Conservation (phyloP, 2,329 filamentous ascomycete genomes). For the Cladosporium sp. region DNA sequence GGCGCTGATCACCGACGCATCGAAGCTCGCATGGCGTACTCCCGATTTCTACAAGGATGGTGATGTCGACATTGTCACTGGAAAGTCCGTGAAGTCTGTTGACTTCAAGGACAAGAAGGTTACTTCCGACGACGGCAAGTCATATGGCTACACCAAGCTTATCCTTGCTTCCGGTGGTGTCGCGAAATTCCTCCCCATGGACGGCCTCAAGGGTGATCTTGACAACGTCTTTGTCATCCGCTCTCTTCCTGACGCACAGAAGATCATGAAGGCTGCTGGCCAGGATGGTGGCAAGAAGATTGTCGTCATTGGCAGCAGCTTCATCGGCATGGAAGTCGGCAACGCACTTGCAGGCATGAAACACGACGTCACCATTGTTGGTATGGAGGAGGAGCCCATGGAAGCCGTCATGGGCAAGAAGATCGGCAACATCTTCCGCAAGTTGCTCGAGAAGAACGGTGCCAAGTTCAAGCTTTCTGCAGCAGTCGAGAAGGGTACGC, state of each 20-base stretch:
- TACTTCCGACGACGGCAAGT: slow-evolving; percentile 67
- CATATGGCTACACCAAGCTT: slow-evolving; percentile 78
- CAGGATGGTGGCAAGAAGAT: slow-evolving; percentile 81
- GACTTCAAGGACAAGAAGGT: slow-evolving; percentile 73
- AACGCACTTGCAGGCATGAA: slow-evolving; percentile 70
- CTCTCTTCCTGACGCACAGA: slow-evolving; percentile 69
- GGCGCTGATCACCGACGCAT: slow-evolving; percentile 74
- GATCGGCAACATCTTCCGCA: slow-evolving; percentile 77
- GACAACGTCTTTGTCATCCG: slow-evolving; percentile 84
- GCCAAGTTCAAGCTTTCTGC: slow-evolving; percentile 84
- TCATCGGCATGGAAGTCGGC: slow-evolving; percentile 97
- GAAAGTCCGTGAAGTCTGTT: slow-evolving; percentile 63
- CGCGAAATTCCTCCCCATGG: slow-evolving; percentile 69
- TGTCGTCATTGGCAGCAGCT: slow-evolving; percentile 85
- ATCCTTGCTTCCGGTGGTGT: slow-evolving; percentile 84
- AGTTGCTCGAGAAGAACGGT: slow-evolving; percentile 74
- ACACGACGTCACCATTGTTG: slow-evolving; percentile 81
- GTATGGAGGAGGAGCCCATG: slow-evolving; percentile 81
- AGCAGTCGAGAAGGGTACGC: slow-evolving; percentile 74
- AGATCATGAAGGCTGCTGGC: slow-evolving; percentile 74
- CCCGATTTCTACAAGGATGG: slow-evolving; percentile 69
- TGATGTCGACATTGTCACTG: slow-evolving; percentile 50
- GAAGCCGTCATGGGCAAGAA: slow-evolving; percentile 79
- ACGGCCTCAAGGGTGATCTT: slow-evolving; percentile 76
- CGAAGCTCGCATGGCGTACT: slow-evolving; percentile 73